Evolutionary conservation across 169 alveolate genomes (phyloP).

Genomic region (Plasmodium inui): DNA sequence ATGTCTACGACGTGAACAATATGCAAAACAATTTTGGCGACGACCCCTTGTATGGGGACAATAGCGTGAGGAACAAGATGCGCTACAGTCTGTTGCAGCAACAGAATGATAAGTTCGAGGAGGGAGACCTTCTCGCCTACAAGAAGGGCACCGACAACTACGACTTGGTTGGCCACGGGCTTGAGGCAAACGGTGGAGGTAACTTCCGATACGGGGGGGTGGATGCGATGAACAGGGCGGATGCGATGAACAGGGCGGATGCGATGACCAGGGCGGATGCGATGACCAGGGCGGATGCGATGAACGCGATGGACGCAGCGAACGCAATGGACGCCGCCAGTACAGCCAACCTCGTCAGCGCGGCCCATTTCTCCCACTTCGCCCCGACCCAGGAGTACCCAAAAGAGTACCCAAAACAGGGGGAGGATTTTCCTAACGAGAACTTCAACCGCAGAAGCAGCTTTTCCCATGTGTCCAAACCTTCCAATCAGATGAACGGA

Average conservation of each 20-base stretch:
- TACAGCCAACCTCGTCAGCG: background rate
- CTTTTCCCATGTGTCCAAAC: background rate
- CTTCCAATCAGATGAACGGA: background rate
- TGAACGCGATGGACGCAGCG: background rate
- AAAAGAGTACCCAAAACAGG: background rate
- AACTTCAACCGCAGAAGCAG: background rate
- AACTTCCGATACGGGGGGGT: background rate
- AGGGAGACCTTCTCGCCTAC: background rate
- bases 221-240: background rate
- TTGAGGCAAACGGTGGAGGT: background rate
- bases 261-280: background rate
- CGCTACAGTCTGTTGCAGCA: background rate
- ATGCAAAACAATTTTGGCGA: background rate
- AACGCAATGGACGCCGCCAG: no score
- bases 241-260: background rate
- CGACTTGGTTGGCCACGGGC: background rate
- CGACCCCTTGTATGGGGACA: background rate
- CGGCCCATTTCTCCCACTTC: background rate
- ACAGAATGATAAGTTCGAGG: background rate
- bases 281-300: background rate
- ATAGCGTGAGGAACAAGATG: background rate
- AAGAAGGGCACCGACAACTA: background rate
- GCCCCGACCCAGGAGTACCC: background rate
- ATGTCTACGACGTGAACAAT: background rate
- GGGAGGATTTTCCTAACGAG: background rate